Evolutionary conservation across 257 asterid species (phyloP).

Genomic region (Solanum habrochaites): DNA sequence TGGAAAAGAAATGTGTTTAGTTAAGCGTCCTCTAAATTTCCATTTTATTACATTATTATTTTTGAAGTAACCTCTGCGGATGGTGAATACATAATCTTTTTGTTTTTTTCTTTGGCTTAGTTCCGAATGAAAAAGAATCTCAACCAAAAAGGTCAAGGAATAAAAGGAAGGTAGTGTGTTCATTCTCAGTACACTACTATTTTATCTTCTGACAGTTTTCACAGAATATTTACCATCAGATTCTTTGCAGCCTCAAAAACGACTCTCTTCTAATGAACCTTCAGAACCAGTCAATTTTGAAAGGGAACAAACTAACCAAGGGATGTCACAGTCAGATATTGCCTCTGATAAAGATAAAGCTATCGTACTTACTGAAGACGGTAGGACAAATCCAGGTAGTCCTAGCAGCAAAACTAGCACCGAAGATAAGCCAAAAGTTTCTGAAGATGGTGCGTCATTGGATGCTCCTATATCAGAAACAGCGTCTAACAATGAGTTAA

Average conservation of each 20-base stretch:
- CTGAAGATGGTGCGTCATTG: conserved; percentile 25
- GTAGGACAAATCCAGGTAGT: conserved; percentile 22
- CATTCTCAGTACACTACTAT: neutral
- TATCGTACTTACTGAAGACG: conserved; percentile 18
- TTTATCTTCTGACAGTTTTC: neutral
- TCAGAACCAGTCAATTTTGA: conserved; percentile 26
- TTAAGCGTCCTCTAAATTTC: neutral
- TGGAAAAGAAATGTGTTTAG: neutral
- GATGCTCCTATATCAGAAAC: conserved; percentile 42
- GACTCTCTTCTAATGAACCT: conserved; percentile 37
- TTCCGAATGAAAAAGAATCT: conserved; percentile 58
- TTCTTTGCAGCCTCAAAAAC: conserved; percentile 44
- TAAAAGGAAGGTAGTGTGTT: conserved; percentile 52
- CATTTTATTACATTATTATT: neutral
- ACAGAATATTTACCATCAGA: conserved; percentile 13
- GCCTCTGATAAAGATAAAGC: conserved; percentile 27
- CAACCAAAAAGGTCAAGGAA: conserved; percentile 53
- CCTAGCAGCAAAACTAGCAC: conserved; percentile 18
- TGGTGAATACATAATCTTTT: neutral
- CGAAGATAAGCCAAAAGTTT: conserved; percentile 27
- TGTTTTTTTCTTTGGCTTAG: conserved; percentile 17
- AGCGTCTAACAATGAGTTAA: conserved; percentile 29
- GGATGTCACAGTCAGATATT: conserved; percentile 31
- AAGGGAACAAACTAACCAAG: conserved; percentile 26
- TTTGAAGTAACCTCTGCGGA: neutral